These are phyloP conservation scores for Hippophae rhamnoides DNA, from an alignment of 306 rosid species.

Conservation along the genomic window DNA sequence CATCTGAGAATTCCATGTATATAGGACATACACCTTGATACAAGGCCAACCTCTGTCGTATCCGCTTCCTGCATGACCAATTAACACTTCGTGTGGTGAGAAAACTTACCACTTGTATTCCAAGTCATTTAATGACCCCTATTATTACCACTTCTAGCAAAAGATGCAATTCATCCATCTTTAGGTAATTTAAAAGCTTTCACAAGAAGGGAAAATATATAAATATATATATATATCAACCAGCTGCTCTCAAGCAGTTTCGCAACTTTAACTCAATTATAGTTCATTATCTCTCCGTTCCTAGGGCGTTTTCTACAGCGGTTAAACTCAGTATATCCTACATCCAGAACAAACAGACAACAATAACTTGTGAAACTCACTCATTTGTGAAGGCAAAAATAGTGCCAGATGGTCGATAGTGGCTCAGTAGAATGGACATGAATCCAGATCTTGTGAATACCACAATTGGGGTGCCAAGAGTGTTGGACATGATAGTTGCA, in stretches of 20 bases:
- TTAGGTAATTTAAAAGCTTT: background rate
- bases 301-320: no score
- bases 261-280: no score
- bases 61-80: slow-evolving; percentile 59
- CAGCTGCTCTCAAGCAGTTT: no score
- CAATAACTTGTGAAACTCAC: slow-evolving; percentile 41
- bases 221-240: background rate
- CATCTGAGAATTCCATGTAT: slow-evolving; percentile 73
- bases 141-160: background rate
- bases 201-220: background rate
- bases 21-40: slow-evolving; percentile 94
- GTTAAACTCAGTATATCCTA: background rate
- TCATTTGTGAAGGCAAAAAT: slow-evolving; percentile 86
- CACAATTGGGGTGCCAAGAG: slow-evolving; percentile 91
- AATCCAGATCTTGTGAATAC: slow-evolving; percentile 91
- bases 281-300: no score
- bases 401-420: slow-evolving; percentile 87
- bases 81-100: slow-evolving; percentile 17
- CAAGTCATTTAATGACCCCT: background rate
- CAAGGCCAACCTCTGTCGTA: slow-evolving; percentile 70
- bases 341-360: background rate
- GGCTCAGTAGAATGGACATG: slow-evolving; percentile 84
- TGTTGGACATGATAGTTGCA: slow-evolving; percentile 97
- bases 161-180: background rate
- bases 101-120: background rate